These are phyloP conservation scores for Penicillium salamii DNA, from an alignment of 495 filamentous ascomycete species.

Conservation along the genomic window DNA sequence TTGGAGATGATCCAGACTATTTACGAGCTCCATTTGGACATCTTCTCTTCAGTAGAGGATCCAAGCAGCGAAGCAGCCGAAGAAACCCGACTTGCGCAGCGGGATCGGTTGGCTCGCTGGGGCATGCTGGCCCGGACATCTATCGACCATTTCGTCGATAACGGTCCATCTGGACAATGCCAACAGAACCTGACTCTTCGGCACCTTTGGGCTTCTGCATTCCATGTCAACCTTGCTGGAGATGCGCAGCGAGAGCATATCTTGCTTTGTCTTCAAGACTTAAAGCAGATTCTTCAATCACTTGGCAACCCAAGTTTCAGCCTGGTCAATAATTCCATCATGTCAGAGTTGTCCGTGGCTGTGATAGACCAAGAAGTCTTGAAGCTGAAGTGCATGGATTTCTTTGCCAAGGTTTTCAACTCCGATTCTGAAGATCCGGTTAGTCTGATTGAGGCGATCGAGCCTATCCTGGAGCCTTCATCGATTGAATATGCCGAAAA, in stretches of 20 bases:
- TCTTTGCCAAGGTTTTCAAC: conserved; percentile 82
- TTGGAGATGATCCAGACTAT: conserved; percentile 68
- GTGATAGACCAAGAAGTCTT: conserved; percentile 87
- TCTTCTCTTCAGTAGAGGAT: conserved; percentile 73
- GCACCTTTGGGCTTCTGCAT: conserved; percentile 83
- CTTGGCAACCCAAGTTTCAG: conserved; percentile 49
- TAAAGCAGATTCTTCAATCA: conserved; percentile 49
- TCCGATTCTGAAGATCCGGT: conserved; percentile 66
- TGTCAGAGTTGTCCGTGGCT: conserved; percentile 80
- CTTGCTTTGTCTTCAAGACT: conserved; percentile 74
- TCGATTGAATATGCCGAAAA: conserved; percentile 45
- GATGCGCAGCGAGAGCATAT: conserved; percentile 72
- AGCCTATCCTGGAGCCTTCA: conserved; percentile 81
- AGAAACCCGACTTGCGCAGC: conserved; percentile 56
- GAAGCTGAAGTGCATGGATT: conserved; percentile 91
- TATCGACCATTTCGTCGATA: conserved; percentile 48
- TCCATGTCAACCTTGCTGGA: conserved; percentile 67
- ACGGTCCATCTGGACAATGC: conserved; percentile 20
- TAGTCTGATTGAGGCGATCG: conserved; percentile 82
- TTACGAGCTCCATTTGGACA: conserved; percentile 86
- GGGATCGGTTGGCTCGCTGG: conserved; percentile 75
- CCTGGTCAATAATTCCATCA: conserved; percentile 80
- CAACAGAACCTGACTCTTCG: conserved; percentile 43
- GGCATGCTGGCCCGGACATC: conserved; percentile 63
- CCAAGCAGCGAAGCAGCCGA: conserved; percentile 66